These are phyloP conservation scores for Chaetomiaceae sp. DNA, from an alignment of 2,329 filamentous ascomycete species.

Conservation along the genomic window DNA sequence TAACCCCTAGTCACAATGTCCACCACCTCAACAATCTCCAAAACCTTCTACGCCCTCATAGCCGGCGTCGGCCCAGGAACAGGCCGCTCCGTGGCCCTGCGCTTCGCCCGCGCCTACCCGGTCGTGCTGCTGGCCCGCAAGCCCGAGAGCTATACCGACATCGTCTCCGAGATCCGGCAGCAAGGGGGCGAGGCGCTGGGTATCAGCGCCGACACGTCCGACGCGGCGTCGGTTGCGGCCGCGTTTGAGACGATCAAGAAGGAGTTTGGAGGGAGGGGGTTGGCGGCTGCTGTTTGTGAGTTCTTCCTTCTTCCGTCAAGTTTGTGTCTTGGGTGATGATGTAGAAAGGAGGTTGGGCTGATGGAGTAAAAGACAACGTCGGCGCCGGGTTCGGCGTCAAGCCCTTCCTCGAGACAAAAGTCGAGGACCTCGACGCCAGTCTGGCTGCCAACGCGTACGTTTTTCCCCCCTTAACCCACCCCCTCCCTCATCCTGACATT, in stretches of 20 bases:
- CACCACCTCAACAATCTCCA: constrained; percentile 25
- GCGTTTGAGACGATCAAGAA: constrained; percentile 61
- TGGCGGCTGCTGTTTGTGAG: constrained; percentile 59
- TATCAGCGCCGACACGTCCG: constrained; percentile 61
- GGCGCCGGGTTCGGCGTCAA: constrained; percentile 47
- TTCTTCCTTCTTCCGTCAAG: not conserved
- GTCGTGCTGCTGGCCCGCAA: constrained; percentile 71
- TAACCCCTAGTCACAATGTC: too few relatives aligned
- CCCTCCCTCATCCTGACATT: not conserved
- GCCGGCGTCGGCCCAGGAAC: constrained; percentile 71
- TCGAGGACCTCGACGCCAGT: constrained; percentile 46
- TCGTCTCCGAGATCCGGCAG: constrained; percentile 64
- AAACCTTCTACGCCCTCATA: constrained; percentile 58
- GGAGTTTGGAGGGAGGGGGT: constrained; percentile 43
- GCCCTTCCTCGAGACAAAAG: constrained; percentile 54
- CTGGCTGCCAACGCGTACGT: constrained; percentile 48
- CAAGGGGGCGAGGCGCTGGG: constrained; percentile 67
- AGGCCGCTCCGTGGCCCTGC: constrained; percentile 41
- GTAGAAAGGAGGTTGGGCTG: not conserved
- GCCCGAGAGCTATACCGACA: constrained; percentile 58
- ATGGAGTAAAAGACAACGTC: constrained; percentile 51
- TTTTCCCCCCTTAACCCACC: not conserved
- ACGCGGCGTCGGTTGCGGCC: constrained; percentile 44
- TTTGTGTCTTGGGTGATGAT: not conserved
- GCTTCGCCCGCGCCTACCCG: constrained; percentile 62